Evolutionary conservation across 352 stramenopile genomes (phyloP).

Genomic region (Globisporangium abappressorium): DNA sequence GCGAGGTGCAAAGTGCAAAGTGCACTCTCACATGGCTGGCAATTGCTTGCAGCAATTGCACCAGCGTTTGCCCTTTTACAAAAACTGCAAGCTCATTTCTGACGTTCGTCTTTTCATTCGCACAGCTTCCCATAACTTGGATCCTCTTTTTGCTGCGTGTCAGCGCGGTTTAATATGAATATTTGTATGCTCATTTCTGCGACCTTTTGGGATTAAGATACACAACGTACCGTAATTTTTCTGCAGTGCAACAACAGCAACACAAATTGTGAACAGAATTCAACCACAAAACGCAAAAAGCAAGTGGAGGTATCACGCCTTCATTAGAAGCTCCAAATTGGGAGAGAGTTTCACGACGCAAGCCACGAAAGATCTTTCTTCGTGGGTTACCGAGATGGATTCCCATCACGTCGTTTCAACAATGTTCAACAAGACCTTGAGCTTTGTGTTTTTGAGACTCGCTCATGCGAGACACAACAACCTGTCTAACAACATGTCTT

Average conservation of each 20-base stretch:
- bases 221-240: background rate
- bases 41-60: too few relatives aligned
- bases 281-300: background rate
- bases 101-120: background rate
- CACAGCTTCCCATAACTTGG: background rate
- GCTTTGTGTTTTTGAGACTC: background rate
- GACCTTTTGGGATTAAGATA: background rate
- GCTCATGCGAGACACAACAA: background rate
- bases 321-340: background rate
- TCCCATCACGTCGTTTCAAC: background rate
- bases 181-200: background rate
- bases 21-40: too few relatives aligned
- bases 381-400: background rate
- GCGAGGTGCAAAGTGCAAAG: too few relatives aligned
- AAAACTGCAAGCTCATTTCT: background rate
- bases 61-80: too few relatives aligned
- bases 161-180: background rate
- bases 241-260: background rate
- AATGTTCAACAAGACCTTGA: background rate
- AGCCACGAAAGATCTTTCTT: background rate
- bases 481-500: background rate
- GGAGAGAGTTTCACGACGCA: background rate
- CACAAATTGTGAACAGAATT: background rate
- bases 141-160: background rate
- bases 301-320: background rate